A percentile compares a stretch with the other conserved stretches of the same genome.
phyloP scores from a whole-genome alignment of 2,329 filamentous ascomycete species.

The Penicillium sp. region DNA sequence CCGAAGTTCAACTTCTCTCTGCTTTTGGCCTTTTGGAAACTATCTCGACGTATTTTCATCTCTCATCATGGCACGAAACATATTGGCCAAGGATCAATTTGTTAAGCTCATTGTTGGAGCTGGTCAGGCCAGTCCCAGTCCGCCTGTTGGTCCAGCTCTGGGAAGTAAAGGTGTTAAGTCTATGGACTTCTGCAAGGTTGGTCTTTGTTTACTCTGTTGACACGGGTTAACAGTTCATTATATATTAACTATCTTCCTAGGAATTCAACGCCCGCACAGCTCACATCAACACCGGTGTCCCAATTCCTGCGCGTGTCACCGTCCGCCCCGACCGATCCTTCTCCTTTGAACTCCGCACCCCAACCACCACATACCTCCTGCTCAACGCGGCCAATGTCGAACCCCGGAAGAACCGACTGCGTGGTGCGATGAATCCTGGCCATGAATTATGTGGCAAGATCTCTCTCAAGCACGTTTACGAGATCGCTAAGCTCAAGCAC shows the following conservation, averaged over 20 bases:
- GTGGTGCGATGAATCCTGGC: conserved; percentile 71
- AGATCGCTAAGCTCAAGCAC: conserved; percentile 97
- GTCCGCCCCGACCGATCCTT: conserved; percentile 93
- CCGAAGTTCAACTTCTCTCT: conserved; percentile 9
- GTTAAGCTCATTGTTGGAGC: conserved; percentile 98
- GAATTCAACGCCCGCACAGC: conserved; percentile 96
- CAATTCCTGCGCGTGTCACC: conserved; percentile 84
- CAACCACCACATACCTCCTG: conserved; percentile 87
- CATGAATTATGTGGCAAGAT: conserved; percentile 78
- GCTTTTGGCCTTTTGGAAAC: not conserved
- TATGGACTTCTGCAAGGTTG: conserved; percentile 99
- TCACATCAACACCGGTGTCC: conserved; percentile 76
- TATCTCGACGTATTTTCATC: conserved; percentile 13
- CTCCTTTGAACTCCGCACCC: conserved; percentile 87
- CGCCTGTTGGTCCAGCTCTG: conserved; percentile 91
- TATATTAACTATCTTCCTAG: conserved; percentile 47
- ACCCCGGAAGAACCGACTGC: conserved; percentile 67
- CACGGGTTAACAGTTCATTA: too few relatives aligned
- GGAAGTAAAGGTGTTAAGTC: conserved; percentile 98
- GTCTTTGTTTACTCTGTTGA: conserved; percentile 5
- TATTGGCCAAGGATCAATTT: conserved; percentile 63
- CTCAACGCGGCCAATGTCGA: conserved; percentile 77
- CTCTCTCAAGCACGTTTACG: conserved; percentile 92
- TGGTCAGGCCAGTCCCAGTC: conserved; percentile 89
- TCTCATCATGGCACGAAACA: conserved; percentile 51